Conservation (phyloP, 257 asterid species). For the Echites panduratus region DNA sequence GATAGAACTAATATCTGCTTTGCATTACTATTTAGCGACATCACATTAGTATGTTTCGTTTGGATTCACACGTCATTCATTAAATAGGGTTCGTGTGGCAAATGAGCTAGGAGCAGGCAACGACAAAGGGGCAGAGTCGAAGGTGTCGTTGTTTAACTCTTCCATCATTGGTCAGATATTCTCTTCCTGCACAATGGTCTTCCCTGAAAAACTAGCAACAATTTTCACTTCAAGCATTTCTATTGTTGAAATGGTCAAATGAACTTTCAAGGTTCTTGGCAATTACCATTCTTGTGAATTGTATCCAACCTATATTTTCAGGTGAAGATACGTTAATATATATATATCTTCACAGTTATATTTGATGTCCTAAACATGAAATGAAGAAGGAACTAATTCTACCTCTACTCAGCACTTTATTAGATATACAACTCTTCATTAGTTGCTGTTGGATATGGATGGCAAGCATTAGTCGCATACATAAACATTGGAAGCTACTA, state of each 20-base stretch:
- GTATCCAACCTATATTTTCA: slow-evolving; percentile 59
- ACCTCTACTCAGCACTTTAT: background rate
- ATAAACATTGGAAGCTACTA: slow-evolving; percentile 49
- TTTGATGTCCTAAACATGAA: background rate
- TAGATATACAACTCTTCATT: slow-evolving; percentile 26
- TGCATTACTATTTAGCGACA: background rate
- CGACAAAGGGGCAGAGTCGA: slow-evolving; percentile 38
- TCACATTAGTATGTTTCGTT: background rate
- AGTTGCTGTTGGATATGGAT: slow-evolving; percentile 59
- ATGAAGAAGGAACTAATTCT: background rate
- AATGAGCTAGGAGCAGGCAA: slow-evolving; percentile 60
- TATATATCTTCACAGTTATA: background rate
- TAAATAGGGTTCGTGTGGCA: slow-evolving; percentile 51
- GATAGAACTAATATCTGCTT: background rate
- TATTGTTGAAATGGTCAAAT: slow-evolving; percentile 44
- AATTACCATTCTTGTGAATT: slow-evolving; percentile 35
- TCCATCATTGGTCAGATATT: slow-evolving; percentile 30
- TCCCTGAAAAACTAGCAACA: slow-evolving; percentile 44
- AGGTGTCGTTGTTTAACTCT: slow-evolving; percentile 42
- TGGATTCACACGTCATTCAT: background rate
- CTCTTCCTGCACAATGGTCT: slow-evolving; percentile 27
- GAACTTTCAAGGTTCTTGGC: slow-evolving; percentile 45
- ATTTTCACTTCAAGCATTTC: slow-evolving; percentile 47
- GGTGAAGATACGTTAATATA: slow-evolving; percentile 25
- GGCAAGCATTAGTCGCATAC: slow-evolving; percentile 54